A percentile compares a stretch with the other conserved stretches of the same genome.
These are phyloP conservation scores for Viridothelium virens DNA, from an alignment of 495 filamentous ascomycete genomes.

Conservation along the genomic window DNA sequence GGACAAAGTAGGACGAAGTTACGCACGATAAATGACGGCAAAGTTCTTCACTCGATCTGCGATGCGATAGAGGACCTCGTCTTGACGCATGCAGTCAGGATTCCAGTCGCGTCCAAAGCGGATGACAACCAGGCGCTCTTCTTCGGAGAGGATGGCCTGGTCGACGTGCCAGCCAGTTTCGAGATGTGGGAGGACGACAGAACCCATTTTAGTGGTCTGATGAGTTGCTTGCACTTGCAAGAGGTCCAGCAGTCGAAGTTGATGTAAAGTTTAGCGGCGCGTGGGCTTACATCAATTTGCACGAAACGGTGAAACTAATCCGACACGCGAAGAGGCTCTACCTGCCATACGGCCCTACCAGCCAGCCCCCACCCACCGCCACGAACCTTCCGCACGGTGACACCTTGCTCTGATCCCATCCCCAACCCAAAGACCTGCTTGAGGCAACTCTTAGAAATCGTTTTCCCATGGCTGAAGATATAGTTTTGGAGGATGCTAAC, in stretches of 20 bases:
- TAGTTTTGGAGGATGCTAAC: constrained; percentile 13
- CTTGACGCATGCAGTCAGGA: constrained; percentile 80
- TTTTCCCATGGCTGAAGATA: not conserved
- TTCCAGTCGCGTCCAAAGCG: constrained; percentile 79
- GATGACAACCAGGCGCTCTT: constrained; percentile 93
- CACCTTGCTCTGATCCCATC: not conserved
- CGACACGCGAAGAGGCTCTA: not conserved
- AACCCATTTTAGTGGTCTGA: constrained; percentile 56
- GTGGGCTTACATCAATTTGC: no score
- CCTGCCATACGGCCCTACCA: no score
- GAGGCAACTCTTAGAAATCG: not conserved
- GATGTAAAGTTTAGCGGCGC: not conserved
- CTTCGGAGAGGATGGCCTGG: constrained; percentile 85
- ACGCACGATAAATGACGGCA: constrained; percentile 67
- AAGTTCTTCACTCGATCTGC: constrained; percentile 82
- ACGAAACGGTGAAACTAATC: not conserved
- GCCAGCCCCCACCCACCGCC: no score
- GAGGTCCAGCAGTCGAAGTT: not conserved
- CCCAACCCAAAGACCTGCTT: not conserved
- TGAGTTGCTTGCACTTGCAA: not conserved
- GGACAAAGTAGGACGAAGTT: not conserved
- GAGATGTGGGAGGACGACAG: constrained; percentile 87
- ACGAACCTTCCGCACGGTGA: not conserved
- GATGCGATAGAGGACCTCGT: constrained; percentile 85
- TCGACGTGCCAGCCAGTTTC: constrained; percentile 93